Base-by-base conservation (phyloP, 2,329 filamentous ascomycete species). In the Dactylellina haptotyla region DNA sequence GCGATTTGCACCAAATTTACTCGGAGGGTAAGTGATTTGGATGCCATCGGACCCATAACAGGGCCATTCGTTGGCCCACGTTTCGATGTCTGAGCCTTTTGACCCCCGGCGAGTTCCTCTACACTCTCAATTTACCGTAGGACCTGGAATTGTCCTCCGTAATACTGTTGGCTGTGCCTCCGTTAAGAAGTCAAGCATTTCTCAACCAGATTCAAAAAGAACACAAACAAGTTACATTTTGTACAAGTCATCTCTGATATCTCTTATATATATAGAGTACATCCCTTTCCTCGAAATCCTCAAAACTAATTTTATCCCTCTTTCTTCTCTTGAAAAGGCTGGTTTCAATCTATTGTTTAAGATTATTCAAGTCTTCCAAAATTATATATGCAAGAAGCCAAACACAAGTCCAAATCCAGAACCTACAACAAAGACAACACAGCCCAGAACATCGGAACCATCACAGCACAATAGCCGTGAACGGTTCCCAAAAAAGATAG, bases 21-120 rank as follows among this genome's bases (percentile, higher is more conserved):
- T 45, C 59, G 53, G 62, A 64, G 56, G 67, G 67, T 53, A 72
- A 72, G 67, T 72, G 58, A 53, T 54, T 65, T 54, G 59, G 61
- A 59, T 32, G 59, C 59, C 48, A 65, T 72, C 59, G 59, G 67
- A 65, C 45, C 67, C 67, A 72, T 72, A 59, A 57, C 59, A 72
- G 59, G 59, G 59, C 56, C 59, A 58, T 64, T 61, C 67, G 67
- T 72, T 72, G 67, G 67, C 67, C 67, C 67, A 72, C 67, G 67
- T 72, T 72, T 72, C 67, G 51, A 43, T 72, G 61, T 72, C 67
- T 72, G 41, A 51, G 37, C 34, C 26, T 64, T 48, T 46, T 10
- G 58, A n/a, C n/a, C 28, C 66, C 66, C 45, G 59, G 51, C 32
- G 66, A 64, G 67, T 72, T 72, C 67, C 59, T 65, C 59, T 62